These are phyloP conservation scores for Mimosa pudica DNA, from an alignment of 306 rosid genomes.

Conservation along the genomic window DNA sequence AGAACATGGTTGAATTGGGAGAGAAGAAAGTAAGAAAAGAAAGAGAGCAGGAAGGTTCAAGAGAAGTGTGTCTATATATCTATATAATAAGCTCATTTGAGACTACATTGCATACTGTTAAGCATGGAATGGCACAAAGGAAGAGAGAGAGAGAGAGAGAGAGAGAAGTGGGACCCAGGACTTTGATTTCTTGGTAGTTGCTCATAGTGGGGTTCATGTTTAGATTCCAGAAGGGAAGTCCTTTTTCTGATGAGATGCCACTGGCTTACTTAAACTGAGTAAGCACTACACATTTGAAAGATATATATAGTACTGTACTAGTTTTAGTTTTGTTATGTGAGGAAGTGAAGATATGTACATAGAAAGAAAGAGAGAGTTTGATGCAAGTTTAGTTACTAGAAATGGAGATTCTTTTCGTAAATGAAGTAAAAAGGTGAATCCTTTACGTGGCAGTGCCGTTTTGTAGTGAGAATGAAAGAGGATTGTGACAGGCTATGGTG, in stretches of 20 bases:
- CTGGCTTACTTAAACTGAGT: background rate
- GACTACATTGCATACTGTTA: conserved; percentile 18
- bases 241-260: conserved; percentile 18
- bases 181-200: conserved; percentile 15
- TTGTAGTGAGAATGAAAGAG: conserved; percentile 21
- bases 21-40: conserved; percentile 27
- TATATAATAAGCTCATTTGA: conserved; percentile 34
- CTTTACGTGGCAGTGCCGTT: conserved; percentile 40
- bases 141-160: conserved; percentile 24
- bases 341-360: background rate
- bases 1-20: conserved; percentile 52
- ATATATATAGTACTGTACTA: too few relatives aligned
- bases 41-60: conserved; percentile 31
- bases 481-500: background rate
- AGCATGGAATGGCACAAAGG: background rate
- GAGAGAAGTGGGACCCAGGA: conserved; percentile 9
- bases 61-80: background rate
- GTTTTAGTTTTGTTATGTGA: too few relatives aligned
- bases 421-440: conserved; percentile 41
- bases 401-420: conserved; percentile 46
- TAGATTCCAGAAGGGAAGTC: conserved; percentile 30
- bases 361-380: background rate
- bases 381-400: background rate
- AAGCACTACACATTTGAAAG: background rate
- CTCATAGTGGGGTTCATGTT: conserved; percentile 37